These are phyloP conservation scores for Passalora sequoiae DNA, from an alignment of 2,329 filamentous ascomycete species.

Conservation along the genomic window DNA sequence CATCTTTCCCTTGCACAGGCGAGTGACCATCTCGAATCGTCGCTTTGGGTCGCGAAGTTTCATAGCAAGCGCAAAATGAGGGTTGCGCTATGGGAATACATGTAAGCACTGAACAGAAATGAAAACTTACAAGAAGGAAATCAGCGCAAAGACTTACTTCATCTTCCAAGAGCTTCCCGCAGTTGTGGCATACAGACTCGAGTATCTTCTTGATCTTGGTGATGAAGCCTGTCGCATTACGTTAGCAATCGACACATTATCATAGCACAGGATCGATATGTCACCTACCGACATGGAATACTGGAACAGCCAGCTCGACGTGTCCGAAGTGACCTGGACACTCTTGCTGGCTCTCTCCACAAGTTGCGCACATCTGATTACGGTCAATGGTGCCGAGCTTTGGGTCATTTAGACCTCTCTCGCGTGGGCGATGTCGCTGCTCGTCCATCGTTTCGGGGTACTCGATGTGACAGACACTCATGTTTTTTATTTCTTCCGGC, in stretches of 20 bases:
- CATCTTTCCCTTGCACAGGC: constrained; percentile 81
- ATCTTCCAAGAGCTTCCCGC: constrained; percentile 94
- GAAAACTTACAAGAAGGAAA: constrained; percentile 11
- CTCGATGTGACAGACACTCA: constrained; percentile 93
- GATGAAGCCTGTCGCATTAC: constrained; percentile 67
- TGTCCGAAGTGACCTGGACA: constrained; percentile 98
- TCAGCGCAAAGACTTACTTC: constrained; percentile 71
- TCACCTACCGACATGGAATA: constrained; percentile 73
- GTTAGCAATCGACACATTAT: constrained; percentile 4
- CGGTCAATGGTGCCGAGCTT: constrained; percentile 94
- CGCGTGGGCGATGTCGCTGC: constrained; percentile 80
- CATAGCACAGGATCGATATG: no score
- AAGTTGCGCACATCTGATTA: constrained; percentile 92
- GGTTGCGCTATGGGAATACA: constrained; percentile 62
- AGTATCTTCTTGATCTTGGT: constrained; percentile 99
- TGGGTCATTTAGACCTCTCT: constrained; percentile 90
- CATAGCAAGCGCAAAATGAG: constrained; percentile 76
- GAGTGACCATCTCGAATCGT: constrained; percentile 89
- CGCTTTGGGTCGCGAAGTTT: constrained; percentile 85
- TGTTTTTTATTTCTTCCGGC: constrained; percentile 97
- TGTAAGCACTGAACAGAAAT: constrained; percentile 40
- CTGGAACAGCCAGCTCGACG: constrained; percentile 93
- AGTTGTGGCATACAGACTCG: constrained; percentile 98
- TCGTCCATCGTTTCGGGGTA: constrained; percentile 99
- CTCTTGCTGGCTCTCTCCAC: constrained; percentile 89